phyloP scores from a whole-genome alignment of 352 stramenopile genomes.

The Blastocystis sp. region DNA sequence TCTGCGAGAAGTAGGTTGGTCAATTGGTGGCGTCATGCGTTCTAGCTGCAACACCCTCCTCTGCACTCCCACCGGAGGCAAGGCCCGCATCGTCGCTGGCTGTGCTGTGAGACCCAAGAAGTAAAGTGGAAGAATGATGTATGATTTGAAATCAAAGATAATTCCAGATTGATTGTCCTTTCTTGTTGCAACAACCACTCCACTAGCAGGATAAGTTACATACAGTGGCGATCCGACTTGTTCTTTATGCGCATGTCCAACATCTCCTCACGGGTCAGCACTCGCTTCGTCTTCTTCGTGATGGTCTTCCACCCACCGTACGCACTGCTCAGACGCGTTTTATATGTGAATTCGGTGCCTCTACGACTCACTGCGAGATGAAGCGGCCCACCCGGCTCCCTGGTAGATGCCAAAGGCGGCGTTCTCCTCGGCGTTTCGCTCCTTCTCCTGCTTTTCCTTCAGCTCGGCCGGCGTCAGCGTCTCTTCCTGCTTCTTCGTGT shows the following conservation, averaged over 20 bases:
- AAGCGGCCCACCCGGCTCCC: conserved; percentile 12
- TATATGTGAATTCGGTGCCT: conserved; percentile 71
- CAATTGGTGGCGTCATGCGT: not conserved
- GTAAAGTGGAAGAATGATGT: conserved; percentile 47
- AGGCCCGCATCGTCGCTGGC: conserved; percentile 64
- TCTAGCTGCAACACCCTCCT: conserved; percentile 69
- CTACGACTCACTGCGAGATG: not conserved
- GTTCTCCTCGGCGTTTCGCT: conserved; percentile 52
- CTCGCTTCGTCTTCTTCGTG: conserved; percentile 73
- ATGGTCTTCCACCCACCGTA: conserved; percentile 74
- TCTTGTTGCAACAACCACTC: conserved; percentile 42
- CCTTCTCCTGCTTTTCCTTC: conserved; percentile 42
- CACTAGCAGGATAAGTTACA: conserved; percentile 14
- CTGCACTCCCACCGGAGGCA: conserved; percentile 68
- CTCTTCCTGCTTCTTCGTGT: conserved; percentile 62
- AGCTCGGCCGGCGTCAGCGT: conserved; percentile 18
- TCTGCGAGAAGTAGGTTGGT: conserved; percentile 74
- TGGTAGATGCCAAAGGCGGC: conserved; percentile 60
- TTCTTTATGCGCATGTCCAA: conserved; percentile 71
- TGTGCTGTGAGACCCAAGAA: conserved; percentile 67
- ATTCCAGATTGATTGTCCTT: conserved; percentile 44
- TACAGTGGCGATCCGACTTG: conserved; percentile 72
- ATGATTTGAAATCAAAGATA: conserved; percentile 63
- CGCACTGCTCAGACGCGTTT: conserved; percentile 57
- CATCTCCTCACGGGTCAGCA: conserved; percentile 61